A percentile compares a stretch with the other conserved stretches of the same genome.
Evolutionary conservation across 208 protist genomes (phyloP).

Genomic region (Blastocrithidia nonstop): DNA sequence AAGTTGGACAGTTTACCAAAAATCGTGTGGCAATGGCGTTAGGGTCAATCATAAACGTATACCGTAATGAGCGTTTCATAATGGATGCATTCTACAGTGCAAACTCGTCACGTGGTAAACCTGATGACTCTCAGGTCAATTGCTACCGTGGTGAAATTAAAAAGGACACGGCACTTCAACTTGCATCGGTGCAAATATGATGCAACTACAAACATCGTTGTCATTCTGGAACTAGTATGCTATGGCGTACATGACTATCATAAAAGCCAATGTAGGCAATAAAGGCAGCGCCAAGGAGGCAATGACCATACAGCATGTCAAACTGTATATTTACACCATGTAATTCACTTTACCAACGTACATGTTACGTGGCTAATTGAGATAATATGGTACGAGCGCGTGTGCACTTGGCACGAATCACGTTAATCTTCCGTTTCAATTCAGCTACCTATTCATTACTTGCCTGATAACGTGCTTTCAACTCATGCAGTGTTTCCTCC

Average conservation of each 20-base stretch:
- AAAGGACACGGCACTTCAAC: constrained; percentile 10
- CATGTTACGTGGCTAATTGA: constrained; percentile 86
- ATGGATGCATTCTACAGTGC: constrained; percentile 98
- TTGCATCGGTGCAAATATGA: constrained; percentile 43
- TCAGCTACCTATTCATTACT: constrained; percentile 86
- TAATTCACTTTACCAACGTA: constrained; percentile 89
- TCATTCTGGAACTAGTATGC: constrained; percentile 83
- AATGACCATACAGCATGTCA: constrained; percentile 91
- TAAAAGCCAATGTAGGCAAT: constrained; percentile 97
- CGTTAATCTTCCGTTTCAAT: constrained; percentile 81
- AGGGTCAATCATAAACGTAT: constrained; percentile 98
- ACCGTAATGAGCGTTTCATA: constrained; percentile 85
- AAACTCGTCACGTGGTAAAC: constrained; percentile 93
- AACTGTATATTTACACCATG: constrained; percentile 76
- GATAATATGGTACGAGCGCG: constrained; percentile 85
- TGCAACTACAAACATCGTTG: too few species aligned
- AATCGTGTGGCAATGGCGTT: constrained; percentile 92
- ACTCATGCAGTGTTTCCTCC: constrained; percentile 68
- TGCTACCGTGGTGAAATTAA: constrained; percentile 86
- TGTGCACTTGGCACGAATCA: constrained; percentile 80
- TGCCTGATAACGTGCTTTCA: constrained; percentile 91
- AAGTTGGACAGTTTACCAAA: too few species aligned
- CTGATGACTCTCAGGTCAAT: constrained; percentile 87
- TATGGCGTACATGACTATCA: constrained; percentile 87
- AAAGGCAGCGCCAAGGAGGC: constrained; percentile 90